Evolutionary conservation across 768 basidiomycete genomes (phyloP).

Genomic region (Trametes maxima): DNA sequence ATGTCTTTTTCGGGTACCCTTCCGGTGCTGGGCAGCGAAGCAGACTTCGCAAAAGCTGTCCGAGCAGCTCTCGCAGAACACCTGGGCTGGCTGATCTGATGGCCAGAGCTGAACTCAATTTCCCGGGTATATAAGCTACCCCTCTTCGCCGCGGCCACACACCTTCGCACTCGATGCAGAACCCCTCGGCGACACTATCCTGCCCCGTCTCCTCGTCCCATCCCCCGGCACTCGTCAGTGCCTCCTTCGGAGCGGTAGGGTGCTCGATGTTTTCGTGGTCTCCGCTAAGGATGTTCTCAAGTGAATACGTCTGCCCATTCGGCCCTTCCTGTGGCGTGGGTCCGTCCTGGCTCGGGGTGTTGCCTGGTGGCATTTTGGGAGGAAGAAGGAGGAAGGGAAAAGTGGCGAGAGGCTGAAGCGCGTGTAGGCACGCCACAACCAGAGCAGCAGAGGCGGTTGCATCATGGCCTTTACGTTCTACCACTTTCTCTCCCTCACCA

Average conservation of each 20-base stretch:
- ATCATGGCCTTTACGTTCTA: neutral
- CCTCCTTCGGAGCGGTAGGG: constrained; percentile 40
- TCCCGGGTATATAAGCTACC: neutral
- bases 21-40: constrained; percentile 82
- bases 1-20: constrained; percentile 75
- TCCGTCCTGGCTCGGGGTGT: constrained; percentile 2
- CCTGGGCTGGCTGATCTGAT: constrained; percentile 80
- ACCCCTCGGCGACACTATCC: constrained; percentile 57
- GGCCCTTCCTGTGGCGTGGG: neutral
- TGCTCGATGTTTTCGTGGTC: constrained; percentile 66
- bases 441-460: neutral
- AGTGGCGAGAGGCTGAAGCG: constrained; percentile 13
- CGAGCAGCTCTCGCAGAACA: constrained; percentile 69
- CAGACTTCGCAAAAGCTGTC: constrained; percentile 86
- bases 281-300: constrained; percentile 69
- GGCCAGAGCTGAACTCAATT: constrained; percentile 1
- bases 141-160: constrained; percentile 22
- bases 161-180: constrained; percentile 90
- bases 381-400: constrained; percentile 1
- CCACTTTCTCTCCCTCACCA: neutral
- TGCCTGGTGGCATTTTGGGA: constrained; percentile 17
- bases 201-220: constrained; percentile 66
- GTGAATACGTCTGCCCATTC: constrained; percentile 44
- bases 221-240: constrained; percentile 43
- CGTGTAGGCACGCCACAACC: neutral